Evolutionary conservation across 371 early-diverging fungal genomes (phyloP).

Genomic region (Mucor sp.): DNA sequence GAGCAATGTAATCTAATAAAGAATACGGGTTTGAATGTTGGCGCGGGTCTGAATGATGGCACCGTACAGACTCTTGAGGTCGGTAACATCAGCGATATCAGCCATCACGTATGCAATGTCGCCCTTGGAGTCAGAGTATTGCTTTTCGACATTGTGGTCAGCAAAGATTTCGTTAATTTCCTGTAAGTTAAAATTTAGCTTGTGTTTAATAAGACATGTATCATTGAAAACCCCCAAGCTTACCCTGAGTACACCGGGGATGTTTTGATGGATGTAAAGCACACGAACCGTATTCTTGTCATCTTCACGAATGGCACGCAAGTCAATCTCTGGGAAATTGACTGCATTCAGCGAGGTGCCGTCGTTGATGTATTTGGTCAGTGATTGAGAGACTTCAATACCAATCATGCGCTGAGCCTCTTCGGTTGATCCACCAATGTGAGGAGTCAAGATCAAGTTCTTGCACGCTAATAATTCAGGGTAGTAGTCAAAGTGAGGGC

Average conservation of each 20-base stretch:
- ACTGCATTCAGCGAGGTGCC: conserved; percentile 91
- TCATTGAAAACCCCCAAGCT: conserved; percentile 3
- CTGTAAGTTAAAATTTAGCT: conserved; percentile 17
- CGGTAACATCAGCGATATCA: conserved; percentile 79
- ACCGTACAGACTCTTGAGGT: conserved; percentile 72
- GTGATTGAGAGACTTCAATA: conserved; percentile 84
- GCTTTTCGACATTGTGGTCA: conserved; percentile 96
- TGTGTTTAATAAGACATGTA: conserved; percentile 1
- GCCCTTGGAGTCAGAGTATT: conserved; percentile 93
- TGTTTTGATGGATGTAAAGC: conserved; percentile 92
- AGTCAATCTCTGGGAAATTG: conserved; percentile 95
- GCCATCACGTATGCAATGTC: conserved; percentile 94
- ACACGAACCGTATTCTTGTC: conserved; percentile 81
- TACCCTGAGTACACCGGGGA: conserved; percentile 92
- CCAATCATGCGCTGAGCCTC: conserved; percentile 98
- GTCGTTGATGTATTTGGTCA: conserved; percentile 81
- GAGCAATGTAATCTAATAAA: conserved; percentile 57
- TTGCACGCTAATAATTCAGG: conserved; percentile 79
- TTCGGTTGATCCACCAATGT: conserved; percentile 99
- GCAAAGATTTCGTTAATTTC: conserved; percentile 93
- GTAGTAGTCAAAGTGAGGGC: conserved; percentile 68
- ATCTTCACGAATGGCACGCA: conserved; percentile 73
- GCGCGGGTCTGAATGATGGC: conserved; percentile 69
- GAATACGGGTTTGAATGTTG: conserved; percentile 79
- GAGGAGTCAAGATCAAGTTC: conserved; percentile 94